Evolutionary conservation across 2,329 filamentous ascomycete species (phyloP), one percentile per base, ranked within the genome.

Genomic region (Pyricularia sp.): DNA sequence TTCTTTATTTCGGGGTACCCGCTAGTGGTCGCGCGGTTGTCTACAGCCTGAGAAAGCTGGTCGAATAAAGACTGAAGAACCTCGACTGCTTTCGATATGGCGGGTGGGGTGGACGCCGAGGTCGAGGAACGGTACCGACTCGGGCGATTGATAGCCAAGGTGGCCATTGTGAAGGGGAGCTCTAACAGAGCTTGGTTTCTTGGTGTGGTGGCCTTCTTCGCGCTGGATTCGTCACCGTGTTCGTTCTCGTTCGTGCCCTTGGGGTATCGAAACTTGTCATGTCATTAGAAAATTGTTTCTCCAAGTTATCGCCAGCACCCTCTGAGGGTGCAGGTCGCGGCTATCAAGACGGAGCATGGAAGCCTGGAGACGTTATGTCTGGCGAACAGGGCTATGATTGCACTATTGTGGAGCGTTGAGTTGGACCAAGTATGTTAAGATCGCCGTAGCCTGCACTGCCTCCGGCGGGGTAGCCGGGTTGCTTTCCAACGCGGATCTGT

Each of bases 91-190:
- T 90, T 88, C 72, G 87, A 86, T 68, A 81, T 84, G 68, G 84
- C 78, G 71, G 83, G 81, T 66, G 85, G 81, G 65, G 79, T 82
- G 63, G 88, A 90, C 70, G 86, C 81, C 70, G 86, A 86, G 61
- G 88, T 90, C 70, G 87, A 89, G 70, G 88, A 88, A 72, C 88
- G 86, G 75, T 88, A 88, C 70, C 88, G 84, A 76, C 86, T 82
- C 69, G 83, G 79, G 71, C 81, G 81, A 20, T 63, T 30, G 59
- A 30, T 4, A 26, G 14, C 59, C 59, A 63, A 63, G 70, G 80
- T 77, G 71, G 85, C 81, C 82, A 67, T 67, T 14, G 42, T 58
- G 26, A 12, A 42, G 17, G 17, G 42, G 11, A 63, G 59, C 59
- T 63, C 23, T 28, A 9, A 87, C 87, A 75, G 75, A 83, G 70